Percentiles rank a stretch among this genome's conserved stretches.
Evolutionary conservation across 352 stramenopile species (phyloP).

Genomic region (Lagenidium giganteum): DNA sequence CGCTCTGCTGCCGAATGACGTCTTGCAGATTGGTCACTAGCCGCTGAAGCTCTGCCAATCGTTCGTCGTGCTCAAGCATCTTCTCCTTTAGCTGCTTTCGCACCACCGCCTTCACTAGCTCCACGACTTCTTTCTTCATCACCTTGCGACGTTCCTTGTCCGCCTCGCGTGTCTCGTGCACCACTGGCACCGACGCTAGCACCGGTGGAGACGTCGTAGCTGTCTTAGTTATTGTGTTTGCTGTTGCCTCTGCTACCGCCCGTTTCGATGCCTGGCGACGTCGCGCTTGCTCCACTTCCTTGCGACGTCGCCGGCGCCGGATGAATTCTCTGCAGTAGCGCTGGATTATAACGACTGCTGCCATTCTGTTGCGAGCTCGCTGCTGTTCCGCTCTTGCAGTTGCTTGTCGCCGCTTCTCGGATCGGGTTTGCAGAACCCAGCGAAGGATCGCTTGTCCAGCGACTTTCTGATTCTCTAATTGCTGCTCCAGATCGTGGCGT

Average conservation of each 20-base stretch:
- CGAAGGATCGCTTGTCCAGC: constrained; percentile 6
- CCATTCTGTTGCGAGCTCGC: background rate
- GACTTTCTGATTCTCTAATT: background rate
- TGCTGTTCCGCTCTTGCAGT: background rate
- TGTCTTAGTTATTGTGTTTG: too few species aligned
- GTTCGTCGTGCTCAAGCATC: constrained; percentile 29
- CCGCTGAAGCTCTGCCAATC: constrained; percentile 35
- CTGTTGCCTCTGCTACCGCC: too few species aligned
- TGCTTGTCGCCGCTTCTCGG: constrained; percentile 9
- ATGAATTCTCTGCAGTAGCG: too few species aligned
- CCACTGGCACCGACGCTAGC: background rate
- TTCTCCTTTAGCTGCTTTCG: constrained; percentile 31
- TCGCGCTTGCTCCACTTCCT: background rate
- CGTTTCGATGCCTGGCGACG: background rate
- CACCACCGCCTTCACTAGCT: constrained; percentile 32
- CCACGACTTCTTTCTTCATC: constrained; percentile 43
- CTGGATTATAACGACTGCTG: background rate
- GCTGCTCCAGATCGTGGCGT: background rate
- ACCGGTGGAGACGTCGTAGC: too few species aligned
- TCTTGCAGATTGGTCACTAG: constrained; percentile 35
- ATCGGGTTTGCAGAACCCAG: constrained; percentile 5
- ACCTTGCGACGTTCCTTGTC: constrained; percentile 25
- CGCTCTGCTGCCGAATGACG: constrained; percentile 31
- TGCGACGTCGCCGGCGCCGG: background rate
- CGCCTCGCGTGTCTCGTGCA: background rate